Conservation (phyloP, 2,329 filamentous ascomycete species). For the Monilinia fructicola region DNA sequence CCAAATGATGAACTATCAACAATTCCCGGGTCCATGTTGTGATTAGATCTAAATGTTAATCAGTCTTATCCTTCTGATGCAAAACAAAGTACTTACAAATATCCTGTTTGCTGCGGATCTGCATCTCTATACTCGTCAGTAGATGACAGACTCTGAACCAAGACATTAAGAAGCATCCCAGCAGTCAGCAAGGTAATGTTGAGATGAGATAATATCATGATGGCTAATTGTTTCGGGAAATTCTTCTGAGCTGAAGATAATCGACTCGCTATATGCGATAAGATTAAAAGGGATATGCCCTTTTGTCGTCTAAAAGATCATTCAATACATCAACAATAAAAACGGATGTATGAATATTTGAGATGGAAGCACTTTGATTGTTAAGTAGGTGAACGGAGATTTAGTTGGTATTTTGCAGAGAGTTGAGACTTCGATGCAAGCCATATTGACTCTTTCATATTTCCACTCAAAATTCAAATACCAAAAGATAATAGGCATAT, state of each 20-base stretch:
- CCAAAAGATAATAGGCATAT: neutral
- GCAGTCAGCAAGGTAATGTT: neutral
- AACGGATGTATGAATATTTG: neutral
- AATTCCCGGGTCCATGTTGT: conserved; percentile 62
- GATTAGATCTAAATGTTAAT: conserved; percentile 43
- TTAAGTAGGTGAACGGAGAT: neutral
- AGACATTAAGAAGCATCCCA: neutral
- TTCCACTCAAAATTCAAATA: neutral
- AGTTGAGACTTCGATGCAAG: neutral
- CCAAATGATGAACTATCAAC: conserved; percentile 56
- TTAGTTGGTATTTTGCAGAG: neutral
- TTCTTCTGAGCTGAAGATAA: neutral
- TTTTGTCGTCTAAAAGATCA: neutral
- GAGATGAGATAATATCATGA: neutral
- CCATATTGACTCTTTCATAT: neutral
- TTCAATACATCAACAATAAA: neutral
- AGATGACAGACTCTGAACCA: neutral
- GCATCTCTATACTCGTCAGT: conserved; percentile 22
- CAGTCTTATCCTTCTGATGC: neutral
- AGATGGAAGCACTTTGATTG: neutral
- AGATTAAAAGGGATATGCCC: neutral
- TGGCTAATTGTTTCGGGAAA: neutral
- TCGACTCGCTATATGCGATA: neutral
- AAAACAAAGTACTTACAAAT: neutral
- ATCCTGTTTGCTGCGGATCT: conserved; percentile 18